phyloP scores from a whole-genome alignment of 345 rosid species.

The Nephelium lappaceum region DNA sequence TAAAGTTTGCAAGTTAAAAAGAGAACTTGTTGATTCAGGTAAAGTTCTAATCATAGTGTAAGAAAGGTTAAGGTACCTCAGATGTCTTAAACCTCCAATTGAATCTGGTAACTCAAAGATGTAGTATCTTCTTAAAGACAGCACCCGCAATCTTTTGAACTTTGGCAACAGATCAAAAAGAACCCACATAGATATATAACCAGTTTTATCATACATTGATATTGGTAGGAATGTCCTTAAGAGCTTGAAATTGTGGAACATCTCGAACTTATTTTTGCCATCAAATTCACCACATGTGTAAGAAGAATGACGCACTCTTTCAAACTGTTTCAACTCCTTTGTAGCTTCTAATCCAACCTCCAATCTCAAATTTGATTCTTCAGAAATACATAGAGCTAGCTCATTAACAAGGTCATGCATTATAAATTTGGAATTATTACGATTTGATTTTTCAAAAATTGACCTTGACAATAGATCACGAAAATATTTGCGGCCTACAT shows the following conservation, averaged over 20 bases:
- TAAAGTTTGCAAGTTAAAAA: too few relatives aligned
- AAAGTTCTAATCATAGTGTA: background rate
- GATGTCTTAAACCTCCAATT: background rate
- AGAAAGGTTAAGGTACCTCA: slow-evolving; percentile 1
- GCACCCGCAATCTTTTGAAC: background rate
- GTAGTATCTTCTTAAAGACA: background rate
- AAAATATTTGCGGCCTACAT: slow-evolving; percentile 19
- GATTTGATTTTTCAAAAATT: slow-evolving; percentile 15
- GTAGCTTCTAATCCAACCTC: background rate
- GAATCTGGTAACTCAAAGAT: background rate
- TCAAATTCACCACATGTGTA: background rate
- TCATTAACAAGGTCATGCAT: slow-evolving; percentile 27
- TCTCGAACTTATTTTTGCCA: background rate
- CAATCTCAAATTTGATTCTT: background rate
- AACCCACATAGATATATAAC: background rate
- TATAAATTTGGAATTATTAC: background rate
- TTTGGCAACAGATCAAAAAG: background rate
- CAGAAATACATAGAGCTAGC: slow-evolving; percentile 10
- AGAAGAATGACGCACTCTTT: background rate
- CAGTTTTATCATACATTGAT: background rate
- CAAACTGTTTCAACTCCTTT: background rate
- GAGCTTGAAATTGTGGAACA: background rate
- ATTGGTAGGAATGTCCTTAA: background rate
- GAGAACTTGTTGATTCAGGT: background rate
- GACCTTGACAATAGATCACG: slow-evolving; percentile 7